Evolutionary conservation across 1,139 yeast genomes (phyloP).

Genomic region (Diutina pseudorugosa): DNA sequence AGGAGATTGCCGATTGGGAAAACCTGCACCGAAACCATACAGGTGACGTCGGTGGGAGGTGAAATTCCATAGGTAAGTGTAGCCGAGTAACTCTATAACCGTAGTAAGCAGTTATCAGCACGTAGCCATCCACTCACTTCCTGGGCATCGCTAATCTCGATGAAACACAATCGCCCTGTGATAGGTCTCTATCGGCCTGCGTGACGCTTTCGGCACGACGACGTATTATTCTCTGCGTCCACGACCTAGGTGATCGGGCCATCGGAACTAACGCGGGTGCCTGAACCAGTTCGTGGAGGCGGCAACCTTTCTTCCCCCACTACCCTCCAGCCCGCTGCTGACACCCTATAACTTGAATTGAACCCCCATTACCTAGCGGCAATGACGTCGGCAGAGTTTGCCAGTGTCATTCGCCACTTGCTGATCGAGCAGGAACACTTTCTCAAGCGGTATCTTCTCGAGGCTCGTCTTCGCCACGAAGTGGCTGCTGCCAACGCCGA

Average conservation of each 20-base stretch:
- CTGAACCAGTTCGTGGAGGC: not conserved
- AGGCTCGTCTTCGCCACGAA: conserved; percentile 50
- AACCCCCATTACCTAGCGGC: not conserved
- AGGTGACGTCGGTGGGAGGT: too few species aligned
- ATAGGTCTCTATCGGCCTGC: not conserved
- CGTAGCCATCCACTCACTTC: too few species aligned
- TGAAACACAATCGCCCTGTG: too few species aligned
- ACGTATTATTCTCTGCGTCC: not conserved
- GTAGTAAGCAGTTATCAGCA: too few species aligned
- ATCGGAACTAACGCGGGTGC: not conserved
- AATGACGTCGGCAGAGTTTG: conserved; percentile 4
- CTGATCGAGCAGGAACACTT: conserved; percentile 69
- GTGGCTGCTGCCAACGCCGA: conserved; percentile 42
- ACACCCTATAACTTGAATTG: too few species aligned
- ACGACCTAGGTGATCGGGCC: not conserved
- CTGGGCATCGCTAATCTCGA: too few species aligned
- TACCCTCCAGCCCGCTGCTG: too few species aligned
- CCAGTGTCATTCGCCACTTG: conserved; percentile 6
- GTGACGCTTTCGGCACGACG: not conserved
- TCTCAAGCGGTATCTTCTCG: conserved; percentile 66
- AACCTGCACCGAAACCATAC: too few species aligned
- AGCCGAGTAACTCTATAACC: too few species aligned
- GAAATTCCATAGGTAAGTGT: too few species aligned
- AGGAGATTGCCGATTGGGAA: too few species aligned
- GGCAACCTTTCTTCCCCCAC: not conserved